Evolutionary conservation across 805 yeast genomes (phyloP), one percentile per base, ranked within the genome.

Genomic region (Diddensiella transvaalensis): DNA sequence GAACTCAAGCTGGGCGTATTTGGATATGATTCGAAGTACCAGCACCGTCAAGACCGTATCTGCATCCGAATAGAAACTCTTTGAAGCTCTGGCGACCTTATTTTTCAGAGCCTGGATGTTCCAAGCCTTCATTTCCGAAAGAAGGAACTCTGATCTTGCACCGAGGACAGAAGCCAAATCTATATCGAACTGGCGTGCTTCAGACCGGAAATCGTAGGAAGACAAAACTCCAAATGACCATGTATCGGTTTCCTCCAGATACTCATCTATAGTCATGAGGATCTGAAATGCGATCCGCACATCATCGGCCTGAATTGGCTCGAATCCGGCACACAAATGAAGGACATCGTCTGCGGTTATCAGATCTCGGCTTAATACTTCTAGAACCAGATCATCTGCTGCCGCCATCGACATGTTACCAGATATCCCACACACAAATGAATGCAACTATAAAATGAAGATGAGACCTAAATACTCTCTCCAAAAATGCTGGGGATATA

Each of bases 171-270:
- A 46, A 3, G 66, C 66, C 21, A 62, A 48, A 46, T 62, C 61
- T 11, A 53, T 42, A 46, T 59, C 63, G 46, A 59, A 57, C n/a
- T 46, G 51, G 17, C 61, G 40, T 19, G 55, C 53, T 18, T 51
- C 56, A 23, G 38, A 42, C 19, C 53, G 56, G 42, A 64, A 62
- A 40, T 62, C 64, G 49, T 59, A 61, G 13, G 51, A 41, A 8
- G 49, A 33, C 22, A 64, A 54, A 45, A 60, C 48, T 21, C 52
- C 40, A 53, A 60, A 64, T 23, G 60, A 41, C 65, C 68, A 63
- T 17, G 61, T 50, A n/a, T 60, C 50, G 2, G 61, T 50, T 44
- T 64, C 68, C 13, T 50, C 46, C 33, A 50, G 50, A 43, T 61
- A 60, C 18, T 49, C 46, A 21, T 50, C 46, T 30, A 61, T 43